Conservation (phyloP, 305 asterid genomes). For the Fraxinus ornus region DNA sequence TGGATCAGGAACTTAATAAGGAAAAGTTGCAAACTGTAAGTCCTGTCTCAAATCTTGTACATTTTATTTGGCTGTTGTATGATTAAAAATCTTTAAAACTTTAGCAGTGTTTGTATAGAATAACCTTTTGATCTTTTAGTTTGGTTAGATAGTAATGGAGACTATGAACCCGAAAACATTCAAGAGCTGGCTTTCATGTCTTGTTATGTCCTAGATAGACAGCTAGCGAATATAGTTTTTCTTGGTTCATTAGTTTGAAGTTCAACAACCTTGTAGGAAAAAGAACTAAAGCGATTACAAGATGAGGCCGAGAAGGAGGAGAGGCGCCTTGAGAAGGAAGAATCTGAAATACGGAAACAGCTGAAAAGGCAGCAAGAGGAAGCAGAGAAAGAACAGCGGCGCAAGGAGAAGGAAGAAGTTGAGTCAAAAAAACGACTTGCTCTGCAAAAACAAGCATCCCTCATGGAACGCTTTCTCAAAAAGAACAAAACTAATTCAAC, state of each 20-base stretch:
- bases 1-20: constrained; percentile 63
- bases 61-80: not conserved
- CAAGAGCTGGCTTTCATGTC: constrained; percentile 2
- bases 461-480: constrained; percentile 88
- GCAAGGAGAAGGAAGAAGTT: constrained; percentile 86
- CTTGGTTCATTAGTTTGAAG: constrained; percentile 15
- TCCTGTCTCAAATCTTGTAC: constrained; percentile 12
- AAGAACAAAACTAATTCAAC: constrained; percentile 42
- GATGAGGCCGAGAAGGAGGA: constrained; percentile 80
- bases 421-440: constrained; percentile 57
- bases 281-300: constrained; percentile 64
- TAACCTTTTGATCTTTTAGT: constrained; percentile 5
- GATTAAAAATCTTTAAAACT: not conserved
- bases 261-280: constrained; percentile 53
- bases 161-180: not conserved
- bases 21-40: constrained; percentile 75
- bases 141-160: not conserved
- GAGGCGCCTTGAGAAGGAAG: constrained; percentile 72
- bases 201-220: not conserved
- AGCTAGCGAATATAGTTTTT: constrained; percentile 11
- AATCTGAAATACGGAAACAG: constrained; percentile 61
- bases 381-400: constrained; percentile 67
- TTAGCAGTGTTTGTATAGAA: not conserved
- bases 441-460: constrained; percentile 85
- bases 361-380: constrained; percentile 73